These are phyloP conservation scores for Penicillium robsamsonii DNA, from an alignment of 495 filamentous ascomycete genomes.

Conservation along the genomic window DNA sequence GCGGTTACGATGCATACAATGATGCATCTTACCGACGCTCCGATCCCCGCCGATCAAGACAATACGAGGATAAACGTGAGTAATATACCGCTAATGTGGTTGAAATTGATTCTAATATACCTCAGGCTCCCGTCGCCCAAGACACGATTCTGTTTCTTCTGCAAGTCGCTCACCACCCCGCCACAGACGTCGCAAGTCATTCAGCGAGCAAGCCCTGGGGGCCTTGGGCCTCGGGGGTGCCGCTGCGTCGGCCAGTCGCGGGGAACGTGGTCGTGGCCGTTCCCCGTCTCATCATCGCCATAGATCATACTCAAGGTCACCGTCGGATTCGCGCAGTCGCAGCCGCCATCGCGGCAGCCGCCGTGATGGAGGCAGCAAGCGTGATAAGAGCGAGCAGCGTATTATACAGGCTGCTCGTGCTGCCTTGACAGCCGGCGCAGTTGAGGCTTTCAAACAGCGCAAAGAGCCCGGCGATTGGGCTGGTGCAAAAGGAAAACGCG, in stretches of 20 bases:
- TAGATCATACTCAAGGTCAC: constrained; percentile 53
- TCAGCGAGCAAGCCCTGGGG: constrained; percentile 67
- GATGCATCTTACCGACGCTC: constrained; percentile 58
- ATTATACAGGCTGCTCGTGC: constrained; percentile 84
- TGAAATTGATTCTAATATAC: constrained; percentile 1
- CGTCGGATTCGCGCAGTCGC: constrained; percentile 49
- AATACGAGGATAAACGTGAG: constrained; percentile 52
- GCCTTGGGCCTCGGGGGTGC: constrained; percentile 64
- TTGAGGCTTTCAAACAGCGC: constrained; percentile 82
- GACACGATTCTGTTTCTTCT: constrained; percentile 39
- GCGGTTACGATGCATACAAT: constrained; percentile 44
- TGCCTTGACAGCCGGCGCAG: constrained; percentile 78
- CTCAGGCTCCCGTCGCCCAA: constrained; percentile 40
- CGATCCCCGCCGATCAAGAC: constrained; percentile 51
- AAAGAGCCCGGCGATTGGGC: constrained; percentile 83
- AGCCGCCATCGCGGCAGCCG: constrained; percentile 33
- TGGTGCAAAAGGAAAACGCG: constrained; percentile 80
- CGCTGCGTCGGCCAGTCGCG: constrained; percentile 21
- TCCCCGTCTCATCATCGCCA: constrained; percentile 49
- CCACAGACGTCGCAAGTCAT: constrained; percentile 61
- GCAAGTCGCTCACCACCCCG: constrained; percentile 44
- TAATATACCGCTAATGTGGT: not conserved
- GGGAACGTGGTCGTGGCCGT: constrained; percentile 25
- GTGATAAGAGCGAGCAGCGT: constrained; percentile 56
- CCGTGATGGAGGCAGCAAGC: constrained; percentile 21